Evolutionary conservation across 768 basidiomycete species (phyloP).

Genomic region (Aureoboletus auriporus): DNA sequence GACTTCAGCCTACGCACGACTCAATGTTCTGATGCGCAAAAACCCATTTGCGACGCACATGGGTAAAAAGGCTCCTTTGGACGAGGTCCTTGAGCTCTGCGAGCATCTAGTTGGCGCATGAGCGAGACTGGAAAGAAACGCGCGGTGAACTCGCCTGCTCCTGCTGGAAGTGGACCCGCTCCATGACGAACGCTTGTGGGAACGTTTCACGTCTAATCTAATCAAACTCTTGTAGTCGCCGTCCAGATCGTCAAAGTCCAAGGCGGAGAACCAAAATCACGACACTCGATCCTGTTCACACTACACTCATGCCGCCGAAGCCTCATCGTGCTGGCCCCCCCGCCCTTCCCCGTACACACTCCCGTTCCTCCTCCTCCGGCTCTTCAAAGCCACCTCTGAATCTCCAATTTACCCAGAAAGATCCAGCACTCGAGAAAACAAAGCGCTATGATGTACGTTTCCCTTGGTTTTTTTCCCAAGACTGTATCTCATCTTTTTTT

Average conservation of each 20-base stretch:
- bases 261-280: slow-evolving; percentile 28
- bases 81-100: slow-evolving; percentile 91
- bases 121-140: not conserved
- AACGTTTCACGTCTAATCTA: slow-evolving; percentile 11
- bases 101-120: slow-evolving; percentile 63
- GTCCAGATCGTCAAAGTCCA: too few species aligned
- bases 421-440: slow-evolving; percentile 45
- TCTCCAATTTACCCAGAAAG: slow-evolving; percentile 69
- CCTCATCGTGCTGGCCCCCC: slow-evolving; percentile 43
- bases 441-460: slow-evolving; percentile 51
- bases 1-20: slow-evolving; percentile 57
- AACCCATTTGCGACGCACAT: slow-evolving; percentile 41
- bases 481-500: slow-evolving; percentile 11
- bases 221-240: slow-evolving; percentile 1
- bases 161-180: slow-evolving; percentile 90
- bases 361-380: slow-evolving; percentile 54
- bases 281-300: too few species aligned
- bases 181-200: slow-evolving; percentile 50
- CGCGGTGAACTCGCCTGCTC: slow-evolving; percentile 58
- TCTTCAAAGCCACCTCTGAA: slow-evolving; percentile 55
- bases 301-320: slow-evolving; percentile 47
- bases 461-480: slow-evolving; percentile 8
- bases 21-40: not conserved
- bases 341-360: slow-evolving; percentile 54
- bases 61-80: slow-evolving; percentile 79